These are phyloP conservation scores for Boeremia lycopersici DNA, from an alignment of 2,329 filamentous ascomycete species.

Conservation along the genomic window DNA sequence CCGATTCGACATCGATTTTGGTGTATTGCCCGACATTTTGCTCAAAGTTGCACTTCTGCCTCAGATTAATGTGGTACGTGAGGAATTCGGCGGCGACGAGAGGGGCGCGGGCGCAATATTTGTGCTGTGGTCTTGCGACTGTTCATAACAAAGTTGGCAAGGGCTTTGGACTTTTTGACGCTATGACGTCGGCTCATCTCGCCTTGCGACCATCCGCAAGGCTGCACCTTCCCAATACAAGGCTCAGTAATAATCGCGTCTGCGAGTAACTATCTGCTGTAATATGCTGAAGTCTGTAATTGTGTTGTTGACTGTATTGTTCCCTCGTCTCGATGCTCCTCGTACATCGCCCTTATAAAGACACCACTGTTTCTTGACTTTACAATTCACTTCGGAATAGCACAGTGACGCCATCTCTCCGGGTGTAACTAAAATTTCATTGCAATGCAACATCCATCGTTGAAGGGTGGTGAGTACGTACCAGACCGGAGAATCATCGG, in stretches of 20 bases:
- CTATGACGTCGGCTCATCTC: conserved; percentile 9
- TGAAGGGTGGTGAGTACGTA: neutral
- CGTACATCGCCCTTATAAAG: too few relatives aligned
- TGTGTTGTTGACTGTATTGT: too few relatives aligned
- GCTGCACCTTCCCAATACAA: neutral
- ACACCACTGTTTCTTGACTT: too few relatives aligned
- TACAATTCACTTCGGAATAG: too few relatives aligned
- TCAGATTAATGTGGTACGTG: too few relatives aligned
- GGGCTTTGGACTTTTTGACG: conserved; percentile 7
- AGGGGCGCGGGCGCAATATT: neutral
- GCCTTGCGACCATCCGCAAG: neutral
- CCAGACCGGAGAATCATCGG: neutral
- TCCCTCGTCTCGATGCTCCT: too few relatives aligned
- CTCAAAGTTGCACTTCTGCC: neutral
- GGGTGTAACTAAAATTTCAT: too few relatives aligned
- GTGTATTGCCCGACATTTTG: conserved; percentile 41
- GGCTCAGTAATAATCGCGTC: neutral
- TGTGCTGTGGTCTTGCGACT: neutral
- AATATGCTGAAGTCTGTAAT: too few relatives aligned
- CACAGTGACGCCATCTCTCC: too few relatives aligned
- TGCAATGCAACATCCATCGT: too few relatives aligned
- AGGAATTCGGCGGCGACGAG: neutral
- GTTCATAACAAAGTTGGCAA: neutral
- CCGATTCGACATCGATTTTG: conserved; percentile 80
- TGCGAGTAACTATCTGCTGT: neutral